Base-by-base conservation (phyloP, 2,329 filamentous ascomycete species). In the Curvularia verruculosa region DNA sequence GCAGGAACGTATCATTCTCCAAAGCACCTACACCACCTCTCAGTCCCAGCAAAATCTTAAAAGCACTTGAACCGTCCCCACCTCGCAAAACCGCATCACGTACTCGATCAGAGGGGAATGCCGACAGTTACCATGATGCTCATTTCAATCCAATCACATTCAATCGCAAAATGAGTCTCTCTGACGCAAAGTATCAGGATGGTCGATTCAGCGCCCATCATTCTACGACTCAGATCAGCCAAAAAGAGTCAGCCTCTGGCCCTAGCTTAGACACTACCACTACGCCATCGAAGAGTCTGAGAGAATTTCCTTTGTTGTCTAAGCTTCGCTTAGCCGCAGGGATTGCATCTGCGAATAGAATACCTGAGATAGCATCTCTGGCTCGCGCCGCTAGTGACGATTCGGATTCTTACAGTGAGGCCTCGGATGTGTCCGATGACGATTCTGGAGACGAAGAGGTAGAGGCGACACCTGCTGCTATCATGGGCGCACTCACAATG, bases 91-190 rank as follows among this genome's bases (percentile, higher is more conserved):
- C 19, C 13, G 21, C 28, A 28, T 31, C 21, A 24, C 59, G 45
- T 36, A 59, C 45, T 19, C 58, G 46, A 13, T 43, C 54, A 46
- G 49, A 59, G 10, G 55, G 57, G n/a, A 6, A n/a, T 2, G n/a
- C 40, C 4, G 47, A 23, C 18, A 61, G 50, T 18, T 56, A 67
- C n/a, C 53, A 71, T 28, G 75, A 79, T 43, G 82, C 81, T 57
- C 77, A 78, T 45, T 87, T 85, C 61, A 75, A 79, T 37, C 81
- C 84, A 0, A 74, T 87, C 7, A 64, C 71, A 8, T 87, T 87
- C 67, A 80, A 79, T 60, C 75, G 76, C 34, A 80, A 78, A 49
- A 67, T 85, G 53, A 74, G 75, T 37, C 63, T 77, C 23, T 80
- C 81, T 53, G 81, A 85, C 65, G 75, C 81, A 21, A 86, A 85